Percentiles rank a stretch among this genome's conserved stretches.
These are phyloP conservation scores for Trypanosoma vivax DNA, from an alignment of 208 protist species.

Conservation along the genomic window DNA sequence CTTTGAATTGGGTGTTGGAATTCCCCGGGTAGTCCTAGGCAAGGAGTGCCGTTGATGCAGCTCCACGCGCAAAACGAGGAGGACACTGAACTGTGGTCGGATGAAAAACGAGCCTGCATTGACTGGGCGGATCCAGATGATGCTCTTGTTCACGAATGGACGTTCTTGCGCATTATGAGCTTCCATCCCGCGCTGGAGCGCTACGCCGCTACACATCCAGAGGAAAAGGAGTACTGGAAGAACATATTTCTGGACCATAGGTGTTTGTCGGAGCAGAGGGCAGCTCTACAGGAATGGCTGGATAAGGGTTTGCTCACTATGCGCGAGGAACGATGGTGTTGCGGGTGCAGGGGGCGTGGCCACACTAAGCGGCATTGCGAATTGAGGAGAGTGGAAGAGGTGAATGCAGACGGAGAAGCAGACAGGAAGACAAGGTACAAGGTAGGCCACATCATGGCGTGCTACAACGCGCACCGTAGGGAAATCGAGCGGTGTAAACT, in stretches of 20 bases:
- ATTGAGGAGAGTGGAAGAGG: not conserved
- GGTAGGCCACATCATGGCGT: slow-evolving; percentile 12
- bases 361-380: slow-evolving; percentile 56
- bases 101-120: slow-evolving; percentile 72
- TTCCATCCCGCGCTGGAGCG: slow-evolving; percentile 43
- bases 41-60: no score
- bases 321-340: slow-evolving; percentile 56
- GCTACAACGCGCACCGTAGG: slow-evolving; percentile 48
- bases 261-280: slow-evolving; percentile 15
- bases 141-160: slow-evolving; percentile 62
- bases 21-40: no score
- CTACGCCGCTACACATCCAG: slow-evolving; percentile 18
- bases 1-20: no score
- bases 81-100: slow-evolving; percentile 42
- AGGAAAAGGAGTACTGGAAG: slow-evolving; percentile 15
- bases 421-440: no score
- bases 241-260: slow-evolving; percentile 21
- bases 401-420: slow-evolving; percentile 28
- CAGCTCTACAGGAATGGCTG: slow-evolving; percentile 35
- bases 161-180: slow-evolving; percentile 60
- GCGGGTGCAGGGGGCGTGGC: slow-evolving; percentile 45
- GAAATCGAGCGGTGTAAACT: slow-evolving; percentile 65
- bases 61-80: not conserved
- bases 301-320: slow-evolving; percentile 29
- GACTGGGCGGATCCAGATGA: slow-evolving; percentile 65